Base-by-base conservation (phyloP, 495 filamentous ascomycete genomes). In the Penicillium pulvis region DNA sequence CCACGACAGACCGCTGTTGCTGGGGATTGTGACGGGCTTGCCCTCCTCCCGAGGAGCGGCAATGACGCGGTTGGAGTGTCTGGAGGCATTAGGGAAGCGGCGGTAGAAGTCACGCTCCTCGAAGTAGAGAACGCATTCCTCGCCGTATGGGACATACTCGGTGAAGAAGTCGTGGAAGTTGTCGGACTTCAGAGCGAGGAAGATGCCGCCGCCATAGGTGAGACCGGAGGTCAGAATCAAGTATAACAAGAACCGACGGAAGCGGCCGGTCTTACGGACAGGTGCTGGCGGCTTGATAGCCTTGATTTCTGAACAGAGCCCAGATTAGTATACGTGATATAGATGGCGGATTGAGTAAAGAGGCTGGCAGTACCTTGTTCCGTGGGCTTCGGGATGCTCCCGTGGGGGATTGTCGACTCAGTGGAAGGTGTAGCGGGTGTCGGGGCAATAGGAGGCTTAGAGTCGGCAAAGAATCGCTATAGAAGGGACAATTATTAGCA, bases 111-210 rank as follows among this genome's bases (percentile, higher is more conserved):
- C 92, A 45, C 90, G 85, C 75, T 98, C 94, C 75, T 98, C 94
- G 58, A 98, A 90, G 76, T 96, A 98, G n/a, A 95, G 84, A 26
- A 98, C 94, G 16, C 87, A 87, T 63, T 97, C 90, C 75, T 98
- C 94, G 53, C 93, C 95, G 58, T 91, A 96, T 3, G 94, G 94
- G 7, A 98, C 75, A 72, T 94, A 98, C 75, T 97, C 93, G 45
- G 95, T 98, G 78, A 98, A 98, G 78, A 98, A 97, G 69, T 98
- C 94, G 71, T 98, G 95, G 81, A 97, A 97, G 73, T 93, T 96
- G 77, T 98, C 94, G 61, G 87, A 94, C 73, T 92, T 85, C 58
- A 96, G 82, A 23, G 94, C 94, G 68, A 95, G 90, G 77, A 90
- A 96, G 49, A 96, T 85, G 48, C 93, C 91, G 57, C 91, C 92